Evolutionary conservation across 2,329 filamentous ascomycete genomes (phyloP).

Genomic region (Aspergillus aculeatus): DNA sequence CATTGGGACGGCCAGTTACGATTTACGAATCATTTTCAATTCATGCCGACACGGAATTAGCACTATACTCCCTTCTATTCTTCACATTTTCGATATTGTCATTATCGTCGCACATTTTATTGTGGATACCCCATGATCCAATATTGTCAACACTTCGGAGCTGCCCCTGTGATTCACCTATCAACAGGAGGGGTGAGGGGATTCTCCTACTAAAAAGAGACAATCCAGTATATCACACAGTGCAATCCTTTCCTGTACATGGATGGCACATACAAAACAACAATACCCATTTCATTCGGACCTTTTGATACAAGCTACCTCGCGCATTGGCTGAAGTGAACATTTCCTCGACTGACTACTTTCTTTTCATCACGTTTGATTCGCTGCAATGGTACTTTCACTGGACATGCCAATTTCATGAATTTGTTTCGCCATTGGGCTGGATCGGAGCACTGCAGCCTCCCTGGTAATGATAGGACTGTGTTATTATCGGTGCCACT

Average conservation of each 20-base stretch:
- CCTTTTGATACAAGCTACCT: background rate
- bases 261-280: background rate
- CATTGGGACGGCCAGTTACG: constrained; percentile 11
- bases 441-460: background rate
- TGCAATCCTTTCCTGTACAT: background rate
- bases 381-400: background rate
- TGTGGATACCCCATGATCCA: constrained; percentile 9
- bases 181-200: too few species aligned
- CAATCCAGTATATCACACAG: background rate
- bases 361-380: constrained; percentile 4
- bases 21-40: constrained; percentile 20
- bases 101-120: constrained; percentile 1
- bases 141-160: background rate
- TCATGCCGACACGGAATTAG: constrained; percentile 15
- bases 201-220: background rate
- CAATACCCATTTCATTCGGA: background rate
- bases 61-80: constrained; percentile 1
- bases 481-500: background rate
- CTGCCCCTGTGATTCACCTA: too few species aligned
- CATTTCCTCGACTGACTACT: background rate
- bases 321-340: background rate
- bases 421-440: background rate
- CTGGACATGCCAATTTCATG: background rate
- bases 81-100: constrained; percentile 2
- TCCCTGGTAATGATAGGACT: background rate